Evolutionary conservation across 805 yeast species (phyloP).

Genomic region (Starmerella apis): DNA sequence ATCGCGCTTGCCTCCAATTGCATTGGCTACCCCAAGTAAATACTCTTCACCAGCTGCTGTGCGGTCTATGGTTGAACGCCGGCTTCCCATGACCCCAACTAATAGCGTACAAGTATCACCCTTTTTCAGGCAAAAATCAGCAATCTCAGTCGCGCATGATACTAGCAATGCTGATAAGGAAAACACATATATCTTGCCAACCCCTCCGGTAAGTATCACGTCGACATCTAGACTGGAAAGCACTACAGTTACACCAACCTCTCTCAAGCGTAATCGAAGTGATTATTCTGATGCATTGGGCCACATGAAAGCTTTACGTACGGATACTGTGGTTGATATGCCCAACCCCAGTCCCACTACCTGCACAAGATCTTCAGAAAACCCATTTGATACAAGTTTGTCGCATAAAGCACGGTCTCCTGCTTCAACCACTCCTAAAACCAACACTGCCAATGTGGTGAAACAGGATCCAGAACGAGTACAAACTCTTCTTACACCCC

Average conservation of each 20-base stretch:
- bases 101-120: neutral
- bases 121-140: neutral
- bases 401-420: neutral
- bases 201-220: neutral
- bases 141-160: neutral
- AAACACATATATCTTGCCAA: neutral
- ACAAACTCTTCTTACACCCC: no score
- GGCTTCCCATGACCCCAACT: neutral
- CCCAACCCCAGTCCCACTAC: neutral
- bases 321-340: neutral
- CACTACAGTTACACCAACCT: neutral
- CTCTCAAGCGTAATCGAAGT: neutral
- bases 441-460: no score
- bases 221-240: neutral
- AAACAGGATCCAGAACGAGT: no score
- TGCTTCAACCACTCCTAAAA: no score
- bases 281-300: neutral
- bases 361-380: no score
- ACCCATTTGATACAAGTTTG: no score
- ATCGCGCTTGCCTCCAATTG: slow-evolving; percentile 4
- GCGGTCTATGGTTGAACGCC: slow-evolving; percentile 3
- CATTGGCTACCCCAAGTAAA: slow-evolving; percentile 1
- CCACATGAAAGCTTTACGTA: slow-evolving; percentile 1
- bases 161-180: neutral
- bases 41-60: slow-evolving; percentile 6